Evolutionary conservation across 345 rosid genomes (phyloP).

Genomic region (Fremontodendron californicum): DNA sequence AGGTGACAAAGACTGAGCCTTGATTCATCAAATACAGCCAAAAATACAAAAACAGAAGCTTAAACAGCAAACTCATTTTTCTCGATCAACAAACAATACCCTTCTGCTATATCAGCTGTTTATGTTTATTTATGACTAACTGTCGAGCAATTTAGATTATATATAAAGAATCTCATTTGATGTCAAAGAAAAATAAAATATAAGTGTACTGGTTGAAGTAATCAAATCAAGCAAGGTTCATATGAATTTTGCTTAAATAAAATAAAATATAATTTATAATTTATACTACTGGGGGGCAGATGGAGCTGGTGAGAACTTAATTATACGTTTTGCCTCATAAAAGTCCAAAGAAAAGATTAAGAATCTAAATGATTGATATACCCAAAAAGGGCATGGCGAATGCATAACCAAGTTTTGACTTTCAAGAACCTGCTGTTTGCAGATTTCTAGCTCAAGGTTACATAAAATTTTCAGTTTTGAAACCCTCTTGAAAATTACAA

Average conservation of each 20-base stretch:
- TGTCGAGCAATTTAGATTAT: background rate
- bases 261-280: background rate
- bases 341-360: background rate
- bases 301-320: background rate
- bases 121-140: background rate
- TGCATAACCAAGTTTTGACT: background rate
- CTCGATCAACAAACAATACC: background rate
- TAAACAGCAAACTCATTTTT: slow-evolving; percentile 24
- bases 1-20: slow-evolving; percentile 11
- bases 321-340: background rate
- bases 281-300: background rate
- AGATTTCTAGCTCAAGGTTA: no score
- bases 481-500: background rate
- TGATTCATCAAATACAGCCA: slow-evolving; percentile 23
- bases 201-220: background rate
- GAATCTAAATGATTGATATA: background rate
- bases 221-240: background rate
- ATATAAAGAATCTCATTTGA: background rate
- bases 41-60: slow-evolving; percentile 21
- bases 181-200: background rate
- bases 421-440: background rate
- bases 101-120: background rate
- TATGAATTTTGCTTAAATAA: background rate
- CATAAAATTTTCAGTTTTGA: background rate
- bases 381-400: background rate